phyloP scores from a whole-genome alignment of 2,329 filamentous ascomycete genomes.

The Colletotrichum truncatum region DNA sequence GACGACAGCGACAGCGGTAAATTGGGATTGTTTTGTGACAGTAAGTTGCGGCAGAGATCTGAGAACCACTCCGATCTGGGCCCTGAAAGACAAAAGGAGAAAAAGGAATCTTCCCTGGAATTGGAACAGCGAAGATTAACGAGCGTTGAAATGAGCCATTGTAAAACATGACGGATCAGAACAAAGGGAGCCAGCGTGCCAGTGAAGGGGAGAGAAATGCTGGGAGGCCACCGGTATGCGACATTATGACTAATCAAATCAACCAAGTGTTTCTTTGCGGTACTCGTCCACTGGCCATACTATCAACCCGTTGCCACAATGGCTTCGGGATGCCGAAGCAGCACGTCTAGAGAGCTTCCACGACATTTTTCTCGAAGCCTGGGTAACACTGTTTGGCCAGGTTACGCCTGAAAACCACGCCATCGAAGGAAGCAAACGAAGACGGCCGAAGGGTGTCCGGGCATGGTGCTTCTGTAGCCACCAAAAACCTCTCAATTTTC shows the following conservation, averaged over 20 bases:
- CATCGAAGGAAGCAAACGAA: neutral
- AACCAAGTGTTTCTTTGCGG: no score
- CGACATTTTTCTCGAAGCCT: neutral
- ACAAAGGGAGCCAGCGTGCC: neutral
- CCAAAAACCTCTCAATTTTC: neutral
- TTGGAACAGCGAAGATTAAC: neutral
- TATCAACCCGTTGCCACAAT: neutral
- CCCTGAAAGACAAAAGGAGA: neutral
- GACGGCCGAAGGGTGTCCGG: neutral
- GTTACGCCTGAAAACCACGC: neutral
- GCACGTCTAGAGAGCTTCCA: neutral
- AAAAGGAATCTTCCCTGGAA: neutral
- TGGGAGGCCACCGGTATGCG: neutral
- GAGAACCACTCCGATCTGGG: conserved; percentile 7
- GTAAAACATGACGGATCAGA: neutral
- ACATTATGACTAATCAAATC: neutral
- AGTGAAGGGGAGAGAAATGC: neutral
- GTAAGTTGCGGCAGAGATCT: neutral
- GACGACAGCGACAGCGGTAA: no score
- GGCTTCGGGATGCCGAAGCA: neutral
- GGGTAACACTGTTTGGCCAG: neutral
- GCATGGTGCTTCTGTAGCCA: neutral
- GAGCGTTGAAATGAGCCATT: neutral
- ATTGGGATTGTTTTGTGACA: neutral
- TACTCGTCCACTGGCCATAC: no score